phyloP scores from a whole-genome alignment of 306 rosid species.

The Vicia sativa region DNA sequence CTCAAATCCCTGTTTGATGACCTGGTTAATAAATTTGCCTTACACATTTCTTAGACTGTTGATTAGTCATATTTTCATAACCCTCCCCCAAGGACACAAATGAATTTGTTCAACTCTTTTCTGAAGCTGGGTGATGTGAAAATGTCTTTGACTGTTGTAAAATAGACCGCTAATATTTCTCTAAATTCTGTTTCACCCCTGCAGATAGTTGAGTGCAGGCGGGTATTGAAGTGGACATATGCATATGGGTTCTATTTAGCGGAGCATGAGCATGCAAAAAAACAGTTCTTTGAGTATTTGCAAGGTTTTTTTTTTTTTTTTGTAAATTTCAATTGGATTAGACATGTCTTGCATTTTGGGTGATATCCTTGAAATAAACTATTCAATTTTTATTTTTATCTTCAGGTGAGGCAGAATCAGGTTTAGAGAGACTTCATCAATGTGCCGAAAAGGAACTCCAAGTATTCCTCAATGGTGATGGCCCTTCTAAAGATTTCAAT shows the following conservation, averaged over 20 bases:
- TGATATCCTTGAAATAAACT: slow-evolving; percentile 9
- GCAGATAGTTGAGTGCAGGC: slow-evolving; percentile 97
- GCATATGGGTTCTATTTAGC: slow-evolving; percentile 93
- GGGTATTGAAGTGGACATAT: slow-evolving; percentile 99
- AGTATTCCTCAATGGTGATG: slow-evolving; percentile 58
- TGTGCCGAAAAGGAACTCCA: slow-evolving; percentile 80
- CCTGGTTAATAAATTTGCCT: slow-evolving; percentile 1
- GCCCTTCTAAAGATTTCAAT: slow-evolving; percentile 64
- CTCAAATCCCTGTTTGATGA: neutral
- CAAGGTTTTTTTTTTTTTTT: slow-evolving; percentile 65
- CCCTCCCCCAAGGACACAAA: neutral
- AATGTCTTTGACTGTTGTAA: slow-evolving; percentile 20
- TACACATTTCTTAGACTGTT: slow-evolving; percentile 11
- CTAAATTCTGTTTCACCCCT: slow-evolving; percentile 34
- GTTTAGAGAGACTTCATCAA: slow-evolving; percentile 81
- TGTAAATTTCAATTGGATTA: slow-evolving; percentile 21
- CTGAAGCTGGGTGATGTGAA: slow-evolving; percentile 1
- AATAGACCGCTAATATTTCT: neutral
- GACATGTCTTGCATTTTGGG: slow-evolving; percentile 28
- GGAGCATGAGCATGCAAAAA: slow-evolving; percentile 74
- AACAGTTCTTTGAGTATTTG: slow-evolving; percentile 74
- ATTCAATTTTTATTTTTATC: neutral
- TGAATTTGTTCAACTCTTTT: slow-evolving; percentile 24
- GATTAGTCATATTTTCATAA: slow-evolving; percentile 14
- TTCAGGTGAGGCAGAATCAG: slow-evolving; percentile 86